phyloP scores from a whole-genome alignment of 192 early-diverging fungal genomes.

The Rhizophagus clarus region DNA sequence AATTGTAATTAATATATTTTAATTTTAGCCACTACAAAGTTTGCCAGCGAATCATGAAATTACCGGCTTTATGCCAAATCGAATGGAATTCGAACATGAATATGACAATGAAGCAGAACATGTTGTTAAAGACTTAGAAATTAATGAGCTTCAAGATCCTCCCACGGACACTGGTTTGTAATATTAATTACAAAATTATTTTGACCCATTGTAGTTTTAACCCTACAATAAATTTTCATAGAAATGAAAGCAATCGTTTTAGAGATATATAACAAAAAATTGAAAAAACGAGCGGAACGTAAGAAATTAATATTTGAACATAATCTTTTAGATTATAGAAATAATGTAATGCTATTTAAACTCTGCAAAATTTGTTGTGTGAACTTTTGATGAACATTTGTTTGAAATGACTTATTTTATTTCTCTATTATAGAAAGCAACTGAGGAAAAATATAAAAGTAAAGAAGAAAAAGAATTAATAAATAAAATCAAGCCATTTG shows the following conservation, averaged over 20 bases:
- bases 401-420: not conserved
- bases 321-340: conserved; percentile 83
- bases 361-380: not conserved
- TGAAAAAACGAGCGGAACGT: conserved; percentile 79
- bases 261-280: conserved; percentile 88
- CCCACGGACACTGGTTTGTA: conserved; percentile 75
- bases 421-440: conserved; percentile 35
- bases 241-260: conserved; percentile 89
- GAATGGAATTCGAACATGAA: conserved; percentile 96
- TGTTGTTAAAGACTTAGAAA: conserved; percentile 91
- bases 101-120: conserved; percentile 95
- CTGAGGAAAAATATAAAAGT: conserved; percentile 71
- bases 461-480: conserved; percentile 90
- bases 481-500: conserved; percentile 80
- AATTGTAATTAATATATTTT: not conserved
- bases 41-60: conserved; percentile 95
- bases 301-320: conserved; percentile 93
- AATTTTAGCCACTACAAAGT: conserved; percentile 69
- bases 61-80: conserved; percentile 95
- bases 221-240: conserved; percentile 33
- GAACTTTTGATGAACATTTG: not conserved
- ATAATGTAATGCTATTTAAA: conserved; percentile 42
- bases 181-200: not conserved
- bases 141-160: conserved; percentile 81
- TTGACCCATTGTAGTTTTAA: not conserved